Percentiles rank a stretch among this genome's conserved stretches.
These are phyloP conservation scores for Herpotrichia juniperi DNA, from an alignment of 2,329 filamentous ascomycete species.

Conservation along the genomic window DNA sequence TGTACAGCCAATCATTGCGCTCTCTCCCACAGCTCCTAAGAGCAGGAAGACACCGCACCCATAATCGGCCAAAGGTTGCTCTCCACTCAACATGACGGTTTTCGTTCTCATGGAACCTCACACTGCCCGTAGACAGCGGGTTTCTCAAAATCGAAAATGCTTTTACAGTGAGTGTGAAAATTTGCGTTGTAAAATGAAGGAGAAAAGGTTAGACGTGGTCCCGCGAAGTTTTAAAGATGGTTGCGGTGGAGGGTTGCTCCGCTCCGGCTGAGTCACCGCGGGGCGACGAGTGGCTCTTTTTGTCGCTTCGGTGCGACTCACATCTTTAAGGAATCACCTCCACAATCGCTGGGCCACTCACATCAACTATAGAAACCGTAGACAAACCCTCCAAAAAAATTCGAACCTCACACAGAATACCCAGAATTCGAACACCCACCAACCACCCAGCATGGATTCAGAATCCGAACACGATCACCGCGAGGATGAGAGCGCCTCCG, in stretches of 20 bases:
- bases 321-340: constrained; percentile 16
- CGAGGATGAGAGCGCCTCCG: constrained; percentile 66
- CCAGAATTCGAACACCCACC: constrained; percentile 3
- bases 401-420: not conserved
- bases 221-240: constrained; percentile 14
- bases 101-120: constrained; percentile 61
- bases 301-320: constrained; percentile 43
- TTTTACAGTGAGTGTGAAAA: constrained; percentile 61
- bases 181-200: constrained; percentile 62
- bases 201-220: constrained; percentile 33
- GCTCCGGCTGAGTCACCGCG: constrained; percentile 21
- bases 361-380: not conserved
- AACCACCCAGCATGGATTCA: constrained; percentile 47
- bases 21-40: constrained; percentile 57
- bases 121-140: constrained; percentile 43
- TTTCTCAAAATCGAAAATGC: constrained; percentile 61
- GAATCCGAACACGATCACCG: constrained; percentile 49
- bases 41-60: constrained; percentile 62
- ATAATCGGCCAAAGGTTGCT: constrained; percentile 58
- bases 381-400: not conserved
- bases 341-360: constrained; percentile 5
- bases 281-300: constrained; percentile 37
- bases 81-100: constrained; percentile 65
- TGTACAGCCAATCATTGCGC: constrained; percentile 67
- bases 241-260: constrained; percentile 26